Base-by-base conservation (phyloP, 2,329 filamentous ascomycete species). In the Epicoccum sorghinum region DNA sequence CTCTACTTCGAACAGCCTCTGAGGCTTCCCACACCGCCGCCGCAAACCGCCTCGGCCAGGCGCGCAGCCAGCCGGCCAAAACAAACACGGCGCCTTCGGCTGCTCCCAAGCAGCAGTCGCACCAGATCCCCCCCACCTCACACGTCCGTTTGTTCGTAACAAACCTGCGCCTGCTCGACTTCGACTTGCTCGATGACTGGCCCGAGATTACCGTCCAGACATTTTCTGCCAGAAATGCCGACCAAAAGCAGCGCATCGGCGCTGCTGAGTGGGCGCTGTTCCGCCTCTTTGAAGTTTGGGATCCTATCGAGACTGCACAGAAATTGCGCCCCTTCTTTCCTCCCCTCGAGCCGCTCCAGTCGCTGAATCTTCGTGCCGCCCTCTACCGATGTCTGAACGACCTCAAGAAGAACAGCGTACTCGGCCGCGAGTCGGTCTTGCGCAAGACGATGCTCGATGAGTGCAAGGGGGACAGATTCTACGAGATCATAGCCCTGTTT, bases 371-470 rank as follows among this genome's bases (percentile, higher is more conserved):
- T 6, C 90, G 95, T 45, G 87, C 90, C 29, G 91, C 90, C 7
- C 81, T 97, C 7, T 89, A 93, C 65, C 86, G 91, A 73, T 86
- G 83, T 62, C 84, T 99, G 48, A 90, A 93, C 59, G 88, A 91
- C 46, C 80, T 91, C 55, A 98, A 98, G 79, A 96, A 96, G 78
- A 90, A 86, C 77, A 93, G 92, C 27, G 80, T 88, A 0, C 80
- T 98, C 7, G 90, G 91, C 3, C 83, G 90, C 44, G 92, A 96
- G 68, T 84, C 85, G 0, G 84, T 96, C 0, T 77, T 98, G 29
- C 86, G 95, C 46, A 97, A 96, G 78, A 96, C 91, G 0, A 96
- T 97, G 90, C 80, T 99, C 46, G 95, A 99, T 70, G 93, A 99
- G 66, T 99, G 95, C 77, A 93, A 89, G 62, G 93, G 93, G 5